These are phyloP conservation scores for Neurospora tetraspora DNA, from an alignment of 495 filamentous ascomycete genomes.

Conservation along the genomic window DNA sequence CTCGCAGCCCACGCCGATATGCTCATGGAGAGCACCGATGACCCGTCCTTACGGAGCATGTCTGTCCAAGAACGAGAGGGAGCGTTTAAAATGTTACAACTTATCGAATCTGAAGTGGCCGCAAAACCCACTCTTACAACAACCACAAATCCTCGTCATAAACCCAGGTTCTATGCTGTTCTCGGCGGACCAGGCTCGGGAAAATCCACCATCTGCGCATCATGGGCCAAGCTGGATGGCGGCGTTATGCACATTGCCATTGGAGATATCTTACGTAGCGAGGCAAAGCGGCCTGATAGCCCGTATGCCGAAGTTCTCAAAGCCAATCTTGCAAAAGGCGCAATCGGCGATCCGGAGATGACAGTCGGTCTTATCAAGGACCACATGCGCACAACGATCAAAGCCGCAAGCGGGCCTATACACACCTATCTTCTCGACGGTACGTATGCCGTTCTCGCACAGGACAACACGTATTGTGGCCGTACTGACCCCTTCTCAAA, in stretches of 20 bases:
- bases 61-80: not conserved
- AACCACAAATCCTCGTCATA: not conserved
- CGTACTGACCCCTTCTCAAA: not conserved
- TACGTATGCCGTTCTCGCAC: not conserved
- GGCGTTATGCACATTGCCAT: not conserved
- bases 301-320: not conserved
- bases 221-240: not conserved
- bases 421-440: not conserved
- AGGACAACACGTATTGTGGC: not conserved
- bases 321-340: not conserved
- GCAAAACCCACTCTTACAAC: not conserved
- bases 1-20: not conserved
- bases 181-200: not conserved
- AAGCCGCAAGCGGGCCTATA: not conserved
- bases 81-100: not conserved
- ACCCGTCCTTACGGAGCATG: not conserved
- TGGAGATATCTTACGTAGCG: not conserved
- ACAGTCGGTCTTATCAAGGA: not conserved
- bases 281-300: not conserved
- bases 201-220: not conserved
- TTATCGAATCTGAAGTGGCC: not conserved
- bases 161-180: not conserved
- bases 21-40: not conserved
- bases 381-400: not conserved
- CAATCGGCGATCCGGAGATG: not conserved